phyloP scores from a whole-genome alignment of 1,284 basidiomycete species.

The Hypsizygus ulmarius region DNA sequence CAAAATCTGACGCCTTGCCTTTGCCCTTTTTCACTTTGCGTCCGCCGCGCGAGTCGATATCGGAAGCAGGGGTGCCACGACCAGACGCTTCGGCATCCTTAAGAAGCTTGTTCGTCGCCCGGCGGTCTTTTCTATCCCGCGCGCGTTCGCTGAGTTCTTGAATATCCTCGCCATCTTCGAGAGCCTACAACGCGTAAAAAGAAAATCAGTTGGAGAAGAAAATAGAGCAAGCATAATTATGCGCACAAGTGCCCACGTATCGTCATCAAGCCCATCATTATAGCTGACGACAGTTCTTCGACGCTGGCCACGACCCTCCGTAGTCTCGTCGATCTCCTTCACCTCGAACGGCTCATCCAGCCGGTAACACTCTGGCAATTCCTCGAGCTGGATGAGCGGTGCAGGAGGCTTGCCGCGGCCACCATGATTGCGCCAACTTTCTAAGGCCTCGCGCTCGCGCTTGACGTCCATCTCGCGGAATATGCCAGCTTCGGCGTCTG shows the following conservation, averaged over 20 bases:
- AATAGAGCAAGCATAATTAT: constrained; percentile 3
- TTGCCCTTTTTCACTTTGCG: constrained; percentile 70
- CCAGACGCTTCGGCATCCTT: constrained; percentile 52
- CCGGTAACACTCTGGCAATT: constrained; percentile 92
- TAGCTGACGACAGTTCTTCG: constrained; percentile 86
- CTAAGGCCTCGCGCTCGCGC: constrained; percentile 70
- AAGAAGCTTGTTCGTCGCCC: constrained; percentile 50
- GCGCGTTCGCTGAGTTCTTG: constrained; percentile 68
- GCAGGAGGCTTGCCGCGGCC: constrained; percentile 79
- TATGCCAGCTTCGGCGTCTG: constrained; percentile 74
- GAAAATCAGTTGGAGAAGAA: constrained; percentile 1
- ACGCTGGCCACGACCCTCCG: constrained; percentile 84
- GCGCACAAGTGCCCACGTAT: constrained; percentile 84
- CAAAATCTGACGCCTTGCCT: constrained; percentile 52
- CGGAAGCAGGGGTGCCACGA: constrained; percentile 61
- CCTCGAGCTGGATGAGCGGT: constrained; percentile 83
- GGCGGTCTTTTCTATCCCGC: constrained; percentile 61
- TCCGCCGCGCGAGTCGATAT: constrained; percentile 51
- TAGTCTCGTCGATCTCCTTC: constrained; percentile 63
- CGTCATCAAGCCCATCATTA: constrained; percentile 92
- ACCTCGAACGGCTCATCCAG: constrained; percentile 77
- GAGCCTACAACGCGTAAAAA: constrained; percentile 45
- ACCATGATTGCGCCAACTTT: constrained; percentile 74
- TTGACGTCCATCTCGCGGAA: constrained; percentile 88
- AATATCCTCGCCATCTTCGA: constrained; percentile 87